Evolutionary conservation across 2,329 filamentous ascomycete species (phyloP).

Genomic region (Aspergillus sp.): DNA sequence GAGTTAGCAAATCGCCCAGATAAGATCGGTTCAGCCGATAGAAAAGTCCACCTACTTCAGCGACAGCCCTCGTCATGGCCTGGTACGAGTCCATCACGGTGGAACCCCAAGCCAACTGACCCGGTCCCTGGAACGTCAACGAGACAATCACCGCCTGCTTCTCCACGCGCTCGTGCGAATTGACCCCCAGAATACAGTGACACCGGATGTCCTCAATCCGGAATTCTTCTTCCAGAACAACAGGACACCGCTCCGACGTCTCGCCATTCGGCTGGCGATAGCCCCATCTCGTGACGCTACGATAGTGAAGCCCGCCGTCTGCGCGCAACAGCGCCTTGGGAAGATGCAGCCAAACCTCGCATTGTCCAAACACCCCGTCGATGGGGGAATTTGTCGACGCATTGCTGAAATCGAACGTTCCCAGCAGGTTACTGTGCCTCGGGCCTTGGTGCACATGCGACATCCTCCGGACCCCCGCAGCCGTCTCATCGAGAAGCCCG

Average conservation of each 20-base stretch:
- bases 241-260: constrained; percentile 24
- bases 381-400: constrained; percentile 19
- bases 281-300: constrained; percentile 32
- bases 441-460: constrained; percentile 23
- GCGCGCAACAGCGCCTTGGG: constrained; percentile 46
- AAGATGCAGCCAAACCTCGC: constrained; percentile 38
- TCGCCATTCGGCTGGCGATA: constrained; percentile 24
- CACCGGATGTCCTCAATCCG: constrained; percentile 43
- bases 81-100: constrained; percentile 38
- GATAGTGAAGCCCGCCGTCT: constrained; percentile 41
- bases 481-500: constrained; percentile 35
- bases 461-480: constrained; percentile 34
- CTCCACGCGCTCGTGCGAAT: constrained; percentile 50
- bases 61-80: constrained; percentile 36
- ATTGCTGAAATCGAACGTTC: constrained; percentile 9
- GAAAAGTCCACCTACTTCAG: constrained; percentile 30
- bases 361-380: constrained; percentile 30
- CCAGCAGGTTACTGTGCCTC: constrained; percentile 21
- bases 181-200: constrained; percentile 51
- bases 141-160: constrained; percentile 48
- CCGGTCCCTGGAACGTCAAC: constrained; percentile 34
- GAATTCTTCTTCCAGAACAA: constrained; percentile 37
- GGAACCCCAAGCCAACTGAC: constrained; percentile 30
- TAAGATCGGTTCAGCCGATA: neutral
- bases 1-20: neutral